These are phyloP conservation scores for Solanum infundibuliforme DNA, from an alignment of 257 asterid species.

Conservation along the genomic window DNA sequence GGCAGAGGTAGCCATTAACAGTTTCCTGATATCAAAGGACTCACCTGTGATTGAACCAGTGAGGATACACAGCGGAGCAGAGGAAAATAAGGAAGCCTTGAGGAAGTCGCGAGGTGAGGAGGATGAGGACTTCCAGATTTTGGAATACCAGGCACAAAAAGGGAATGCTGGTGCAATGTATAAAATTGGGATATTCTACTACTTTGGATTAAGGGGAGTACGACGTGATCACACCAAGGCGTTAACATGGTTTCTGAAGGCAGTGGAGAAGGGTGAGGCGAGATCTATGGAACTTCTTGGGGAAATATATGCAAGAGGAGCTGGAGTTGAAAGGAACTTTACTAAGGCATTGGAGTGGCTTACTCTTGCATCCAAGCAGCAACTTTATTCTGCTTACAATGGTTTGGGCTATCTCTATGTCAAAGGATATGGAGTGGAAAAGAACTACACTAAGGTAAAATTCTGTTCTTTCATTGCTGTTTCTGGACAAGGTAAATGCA, in stretches of 20 bases:
- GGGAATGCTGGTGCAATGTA: constrained; percentile 98
- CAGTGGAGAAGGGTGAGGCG: constrained; percentile 90
- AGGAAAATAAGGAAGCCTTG: constrained; percentile 93
- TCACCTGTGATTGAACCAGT: constrained; percentile 91
- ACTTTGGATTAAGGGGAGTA: constrained; percentile 93
- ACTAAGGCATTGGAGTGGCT: constrained; percentile 93
- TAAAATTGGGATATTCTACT: constrained; percentile 78
- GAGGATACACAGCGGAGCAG: constrained; percentile 95
- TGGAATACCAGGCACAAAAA: constrained; percentile 92
- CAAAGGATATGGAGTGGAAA: constrained; percentile 95
- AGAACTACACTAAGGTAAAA: constrained; percentile 70
- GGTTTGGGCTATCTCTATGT: constrained; percentile 96
- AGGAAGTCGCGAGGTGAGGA: constrained; percentile 97
- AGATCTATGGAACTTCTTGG: constrained; percentile 99
- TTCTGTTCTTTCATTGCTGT: background rate
- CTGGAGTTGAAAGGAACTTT: constrained; percentile 90
- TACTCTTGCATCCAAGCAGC: constrained; percentile 83
- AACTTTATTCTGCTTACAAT: constrained; percentile 86
- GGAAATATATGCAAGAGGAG: constrained; percentile 95
- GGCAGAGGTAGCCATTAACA: constrained; percentile 89
- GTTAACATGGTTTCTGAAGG: constrained; percentile 78
- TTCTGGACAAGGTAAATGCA: background rate
- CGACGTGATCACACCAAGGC: constrained; percentile 93
- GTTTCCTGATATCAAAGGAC: constrained; percentile 87
- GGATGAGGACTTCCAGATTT: constrained; percentile 93